Conservation (phyloP, 345 rosid species). For the Erodium maritimum region DNA sequence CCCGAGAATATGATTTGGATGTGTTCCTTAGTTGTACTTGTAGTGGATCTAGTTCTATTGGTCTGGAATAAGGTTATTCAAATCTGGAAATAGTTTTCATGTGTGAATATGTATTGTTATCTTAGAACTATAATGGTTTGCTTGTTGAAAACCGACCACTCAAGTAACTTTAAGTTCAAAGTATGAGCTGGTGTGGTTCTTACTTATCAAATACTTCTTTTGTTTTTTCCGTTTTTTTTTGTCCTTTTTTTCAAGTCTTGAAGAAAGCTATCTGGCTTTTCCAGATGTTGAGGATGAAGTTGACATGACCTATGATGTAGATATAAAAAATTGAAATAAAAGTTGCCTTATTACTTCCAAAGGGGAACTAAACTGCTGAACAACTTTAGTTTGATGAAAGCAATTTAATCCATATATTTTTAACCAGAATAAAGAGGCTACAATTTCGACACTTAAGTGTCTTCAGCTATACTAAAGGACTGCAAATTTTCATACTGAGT, state of each 20-base stretch:
- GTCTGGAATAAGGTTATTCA: not conserved
- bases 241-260: not conserved
- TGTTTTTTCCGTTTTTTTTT: not conserved
- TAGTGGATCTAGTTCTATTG: not conserved
- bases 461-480: not conserved
- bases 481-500: not conserved
- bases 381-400: not conserved
- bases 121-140: not conserved
- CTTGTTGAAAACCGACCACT: not conserved
- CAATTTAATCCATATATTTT: not conserved
- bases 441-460: not conserved
- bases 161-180: not conserved
- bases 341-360: not conserved
- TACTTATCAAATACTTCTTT: not conserved
- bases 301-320: not conserved
- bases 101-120: not conserved
- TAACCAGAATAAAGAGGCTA: not conserved
- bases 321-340: too few relatives aligned
- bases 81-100: not conserved
- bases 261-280: not conserved
- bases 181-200: not conserved
- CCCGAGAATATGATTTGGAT: not conserved
- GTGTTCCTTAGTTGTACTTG: not conserved
- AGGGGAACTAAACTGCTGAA: not conserved
- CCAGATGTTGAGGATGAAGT: not conserved